Evolutionary conservation across 768 basidiomycete genomes (phyloP), one percentile per base, ranked within the genome.

Genomic region (Naganishia vaughanmartiniae): DNA sequence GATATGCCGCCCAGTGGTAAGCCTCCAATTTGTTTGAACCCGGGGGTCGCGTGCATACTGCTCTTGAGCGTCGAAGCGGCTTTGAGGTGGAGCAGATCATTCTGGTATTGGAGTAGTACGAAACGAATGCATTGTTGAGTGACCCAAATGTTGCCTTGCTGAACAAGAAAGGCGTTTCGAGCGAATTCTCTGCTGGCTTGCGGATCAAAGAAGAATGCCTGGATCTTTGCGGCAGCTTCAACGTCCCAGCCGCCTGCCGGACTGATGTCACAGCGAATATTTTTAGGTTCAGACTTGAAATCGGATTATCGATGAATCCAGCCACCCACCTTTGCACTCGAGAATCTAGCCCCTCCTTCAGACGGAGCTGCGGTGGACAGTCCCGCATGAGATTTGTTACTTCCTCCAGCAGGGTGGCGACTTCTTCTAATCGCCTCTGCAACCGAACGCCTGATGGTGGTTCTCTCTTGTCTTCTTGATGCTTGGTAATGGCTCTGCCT

Each of bases 71-170:
- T 34, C 31, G 65, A 30, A 10, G 60, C 60, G 87, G 89, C 72
- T 90, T 84, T 24, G 86, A 87, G 72, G 11, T 85, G 83, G 58
- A 91, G 79, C 30, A 95, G 85, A 80, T 95, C 91, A 72, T 94
- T 90, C 7, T 91, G 89, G 78, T 94, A 94, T 81, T 93, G 92
- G 74, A 93, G 90, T 65, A 91, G 90, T 72, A 94, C 91, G 75
- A 92, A 93, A 68, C 93, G 90, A 69, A 91, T 91, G 58, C 85
- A 71, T 73, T 89, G 92, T 86, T 93, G 92, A 14, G 92, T 94
- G 75, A 94, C 92, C 75, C 89, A 94, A 51, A 95, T 84, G 77
- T 95, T 95, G 42, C 90, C 90, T 81, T 93, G 92, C 87, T 92
- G 90, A 36, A 95, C 92, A 36, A 93, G 84, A 84, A 89, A 94